Evolutionary conservation across 225 moss, liverwort and hornwort genomes (phyloP), one percentile per base, ranked within the genome.

Genomic region (Pseudoscleropodium purum): DNA sequence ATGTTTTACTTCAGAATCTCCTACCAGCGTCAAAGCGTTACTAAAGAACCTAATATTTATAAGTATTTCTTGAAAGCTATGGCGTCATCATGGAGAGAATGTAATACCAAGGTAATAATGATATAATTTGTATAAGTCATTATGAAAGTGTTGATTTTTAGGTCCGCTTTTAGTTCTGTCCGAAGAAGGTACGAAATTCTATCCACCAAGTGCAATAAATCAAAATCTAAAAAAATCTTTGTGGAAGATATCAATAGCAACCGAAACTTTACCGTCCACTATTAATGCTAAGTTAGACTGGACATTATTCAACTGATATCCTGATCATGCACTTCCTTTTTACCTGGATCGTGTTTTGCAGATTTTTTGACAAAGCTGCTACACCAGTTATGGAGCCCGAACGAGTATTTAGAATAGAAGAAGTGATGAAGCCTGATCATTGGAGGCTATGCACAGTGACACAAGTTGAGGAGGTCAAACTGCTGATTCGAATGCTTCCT

Each of bases 381-480:
- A 93, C 94, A 79, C 89, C 83, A 66, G 81, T 85, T 25, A 54
- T 91, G 74, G 94, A 95, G 72, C 90, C 90, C 24, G 87, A 85
- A 57, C 86, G 86, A 68, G 91, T 92, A 47, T 90, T 90, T 85
- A 87, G 91, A 62, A 88, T 91, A 86, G 95, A 91, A 63, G 94
- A 95, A 81, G 92, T 85, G 72, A 92, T 75, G 70, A 93, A 91
- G 87, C 92, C 94, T 41, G 75, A 97, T 75, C 96, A 94, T 27
- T 99, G 99, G 99, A 95, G 91, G 90, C 83, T 97, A 67, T 99
- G 97, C 86, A 94, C 95, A 84, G 97, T 99, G 86, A 99, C 99
- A 26, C 97, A 97, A 91, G 97, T 97, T 34, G 99, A 99, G 94
- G 97, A 99, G 91, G 97, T 99, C 64, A 99, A 99, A 89, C 90